Evolutionary conservation across 371 early-diverging fungal species (phyloP).

Genomic region (Mortierella sp.): DNA sequence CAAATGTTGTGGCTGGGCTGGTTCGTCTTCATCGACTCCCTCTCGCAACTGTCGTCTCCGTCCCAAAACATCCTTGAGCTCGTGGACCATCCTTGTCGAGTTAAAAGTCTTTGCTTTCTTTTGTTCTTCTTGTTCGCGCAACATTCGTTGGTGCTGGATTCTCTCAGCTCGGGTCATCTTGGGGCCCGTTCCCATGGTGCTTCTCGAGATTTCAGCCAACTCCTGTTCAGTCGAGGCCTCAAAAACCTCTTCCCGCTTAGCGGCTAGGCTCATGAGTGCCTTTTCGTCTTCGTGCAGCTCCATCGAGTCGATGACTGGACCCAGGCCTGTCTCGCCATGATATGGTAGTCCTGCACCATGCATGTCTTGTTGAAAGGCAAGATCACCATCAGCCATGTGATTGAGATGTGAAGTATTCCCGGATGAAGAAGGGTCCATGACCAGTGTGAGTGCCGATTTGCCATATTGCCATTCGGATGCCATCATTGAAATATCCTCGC

Average conservation of each 20-base stretch:
- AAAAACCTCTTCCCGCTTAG: slow-evolving; percentile 53
- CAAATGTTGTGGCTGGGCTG: background rate
- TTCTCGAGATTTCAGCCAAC: slow-evolving; percentile 1
- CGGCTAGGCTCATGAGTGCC: slow-evolving; percentile 34
- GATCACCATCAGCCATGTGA: slow-evolving; percentile 3
- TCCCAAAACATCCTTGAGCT: slow-evolving; percentile 69
- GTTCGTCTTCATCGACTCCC: slow-evolving; percentile 21
- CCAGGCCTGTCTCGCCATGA: slow-evolving; percentile 7
- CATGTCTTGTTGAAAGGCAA: slow-evolving; percentile 7
- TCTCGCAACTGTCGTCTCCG: slow-evolving; percentile 54
- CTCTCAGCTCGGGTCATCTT: slow-evolving; percentile 69
- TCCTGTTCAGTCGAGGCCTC: slow-evolving; percentile 47
- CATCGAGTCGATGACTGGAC: slow-evolving; percentile 37
- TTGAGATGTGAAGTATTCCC: background rate
- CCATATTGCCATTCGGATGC: slow-evolving; percentile 56
- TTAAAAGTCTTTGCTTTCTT: slow-evolving; percentile 27
- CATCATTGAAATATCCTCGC: slow-evolving; percentile 54
- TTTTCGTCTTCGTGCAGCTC: slow-evolving; percentile 52
- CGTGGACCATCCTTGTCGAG: slow-evolving; percentile 64
- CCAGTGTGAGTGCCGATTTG: slow-evolving; percentile 45
- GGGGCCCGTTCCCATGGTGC: slow-evolving; percentile 12
- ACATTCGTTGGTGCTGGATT: slow-evolving; percentile 62
- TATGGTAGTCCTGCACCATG: slow-evolving; percentile 1
- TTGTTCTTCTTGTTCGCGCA: slow-evolving; percentile 61
- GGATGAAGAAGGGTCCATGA: slow-evolving; percentile 38